These are phyloP conservation scores for Colletotrichum abscissum DNA, from an alignment of 2,329 filamentous ascomycete species.

Conservation along the genomic window DNA sequence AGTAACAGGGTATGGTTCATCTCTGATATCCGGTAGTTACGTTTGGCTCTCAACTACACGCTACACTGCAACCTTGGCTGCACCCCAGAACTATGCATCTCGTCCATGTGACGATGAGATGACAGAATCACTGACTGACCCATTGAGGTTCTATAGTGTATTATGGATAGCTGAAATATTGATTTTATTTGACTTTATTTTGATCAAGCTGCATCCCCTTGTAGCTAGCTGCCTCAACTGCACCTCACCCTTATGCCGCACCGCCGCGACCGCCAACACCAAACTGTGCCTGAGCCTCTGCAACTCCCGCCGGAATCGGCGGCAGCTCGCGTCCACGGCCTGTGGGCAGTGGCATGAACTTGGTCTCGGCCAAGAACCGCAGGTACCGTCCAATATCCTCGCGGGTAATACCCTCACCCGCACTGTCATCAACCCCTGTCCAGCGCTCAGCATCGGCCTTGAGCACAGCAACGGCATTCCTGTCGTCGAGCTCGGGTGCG, in stretches of 20 bases:
- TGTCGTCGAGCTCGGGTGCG: conserved; percentile 80
- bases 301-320: conserved; percentile 36
- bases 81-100: not conserved
- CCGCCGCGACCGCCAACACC: conserved; percentile 38
- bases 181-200: too few species aligned
- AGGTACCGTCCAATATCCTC: conserved; percentile 43
- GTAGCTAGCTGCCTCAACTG: too few species aligned
- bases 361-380: conserved; percentile 43
- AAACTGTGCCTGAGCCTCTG: conserved; percentile 38
- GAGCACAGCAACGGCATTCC: conserved; percentile 69
- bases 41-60: too few species aligned
- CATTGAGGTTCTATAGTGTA: too few species aligned
- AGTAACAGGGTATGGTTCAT: too few species aligned
- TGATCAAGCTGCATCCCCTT: not conserved
- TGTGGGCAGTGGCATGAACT: conserved; percentile 44
- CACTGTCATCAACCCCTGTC: conserved; percentile 68
- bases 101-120: not conserved
- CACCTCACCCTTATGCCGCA: not conserved
- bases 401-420: conserved; percentile 48
- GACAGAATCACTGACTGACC: too few species aligned
- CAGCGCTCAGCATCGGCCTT: conserved; percentile 68
- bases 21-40: too few species aligned
- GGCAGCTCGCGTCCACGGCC: conserved; percentile 42
- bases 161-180: too few species aligned
- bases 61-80: too few species aligned